Conservation (phyloP, 768 basidiomycete species). For the Suillus variegatus region DNA sequence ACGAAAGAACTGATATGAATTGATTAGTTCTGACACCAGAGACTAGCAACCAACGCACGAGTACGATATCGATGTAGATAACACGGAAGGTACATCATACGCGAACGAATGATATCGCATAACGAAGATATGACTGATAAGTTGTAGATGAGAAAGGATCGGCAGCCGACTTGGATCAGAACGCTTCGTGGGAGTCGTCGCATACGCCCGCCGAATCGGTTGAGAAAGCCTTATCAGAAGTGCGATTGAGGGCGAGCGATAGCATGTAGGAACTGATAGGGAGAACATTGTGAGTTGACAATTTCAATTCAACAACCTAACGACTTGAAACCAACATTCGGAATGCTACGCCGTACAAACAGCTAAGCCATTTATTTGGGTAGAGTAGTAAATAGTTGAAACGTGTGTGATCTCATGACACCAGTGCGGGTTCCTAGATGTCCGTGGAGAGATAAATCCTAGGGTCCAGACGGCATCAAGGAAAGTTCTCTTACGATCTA, state of each 20-base stretch:
- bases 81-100: background rate
- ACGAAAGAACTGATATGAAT: background rate
- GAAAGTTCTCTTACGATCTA: background rate
- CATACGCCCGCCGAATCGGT: background rate
- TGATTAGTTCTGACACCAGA: background rate
- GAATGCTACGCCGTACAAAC: background rate
- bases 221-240: constrained; percentile 1
- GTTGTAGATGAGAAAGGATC: background rate
- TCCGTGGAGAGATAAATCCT: background rate
- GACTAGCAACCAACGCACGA: background rate
- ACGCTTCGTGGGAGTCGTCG: background rate
- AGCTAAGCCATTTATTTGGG: background rate
- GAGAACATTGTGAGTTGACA: background rate
- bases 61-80: background rate
- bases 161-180: background rate
- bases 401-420: background rate
- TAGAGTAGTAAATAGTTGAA: background rate
- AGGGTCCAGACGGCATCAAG: background rate
- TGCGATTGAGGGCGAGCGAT: background rate
- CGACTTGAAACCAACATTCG: background rate
- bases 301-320: background rate
- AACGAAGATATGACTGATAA: background rate
- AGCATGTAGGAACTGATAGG: background rate
- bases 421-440: background rate
- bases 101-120: background rate